phyloP scores from a whole-genome alignment of 2,329 filamentous ascomycete genomes.

The Paecilomyces formosus region DNA sequence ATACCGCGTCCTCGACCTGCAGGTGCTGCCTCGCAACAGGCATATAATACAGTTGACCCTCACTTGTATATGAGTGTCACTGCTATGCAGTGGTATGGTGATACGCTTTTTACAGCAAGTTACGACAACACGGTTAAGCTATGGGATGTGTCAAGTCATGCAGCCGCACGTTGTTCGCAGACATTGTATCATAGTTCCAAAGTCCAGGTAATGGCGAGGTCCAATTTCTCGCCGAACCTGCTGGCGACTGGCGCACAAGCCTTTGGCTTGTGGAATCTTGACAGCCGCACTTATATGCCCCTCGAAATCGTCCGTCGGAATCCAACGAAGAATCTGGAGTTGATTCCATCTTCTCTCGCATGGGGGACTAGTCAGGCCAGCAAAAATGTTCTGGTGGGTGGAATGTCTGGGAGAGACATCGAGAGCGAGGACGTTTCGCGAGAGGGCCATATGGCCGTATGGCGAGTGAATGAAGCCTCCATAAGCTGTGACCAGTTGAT shows the following conservation, averaged over 20 bases:
- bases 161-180: slow-evolving; percentile 18
- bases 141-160: slow-evolving; percentile 39
- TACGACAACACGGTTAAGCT: slow-evolving; percentile 51
- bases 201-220: slow-evolving; percentile 46
- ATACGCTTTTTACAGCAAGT: slow-evolving; percentile 46
- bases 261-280: slow-evolving; percentile 28
- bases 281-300: slow-evolving; percentile 13
- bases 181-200: slow-evolving; percentile 39
- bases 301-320: slow-evolving; percentile 17
- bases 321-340: slow-evolving; percentile 22
- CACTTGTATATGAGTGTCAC: slow-evolving; percentile 51
- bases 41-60: slow-evolving; percentile 43
- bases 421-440: slow-evolving; percentile 24
- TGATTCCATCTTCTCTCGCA: slow-evolving; percentile 39
- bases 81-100: slow-evolving; percentile 45
- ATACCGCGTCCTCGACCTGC: slow-evolving; percentile 33
- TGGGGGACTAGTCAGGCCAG: slow-evolving; percentile 38
- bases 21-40: slow-evolving; percentile 35
- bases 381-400: slow-evolving; percentile 44
- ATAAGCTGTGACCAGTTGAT: slow-evolving; percentile 30
- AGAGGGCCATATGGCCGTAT: slow-evolving; percentile 48
- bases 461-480: slow-evolving; percentile 40
- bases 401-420: slow-evolving; percentile 41
- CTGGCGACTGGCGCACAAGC: slow-evolving; percentile 43
- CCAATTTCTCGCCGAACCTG: slow-evolving; percentile 25